phyloP scores from a whole-genome alignment of 2,329 filamentous ascomycete species.

The Cladosporium austrohemisphaericum region DNA sequence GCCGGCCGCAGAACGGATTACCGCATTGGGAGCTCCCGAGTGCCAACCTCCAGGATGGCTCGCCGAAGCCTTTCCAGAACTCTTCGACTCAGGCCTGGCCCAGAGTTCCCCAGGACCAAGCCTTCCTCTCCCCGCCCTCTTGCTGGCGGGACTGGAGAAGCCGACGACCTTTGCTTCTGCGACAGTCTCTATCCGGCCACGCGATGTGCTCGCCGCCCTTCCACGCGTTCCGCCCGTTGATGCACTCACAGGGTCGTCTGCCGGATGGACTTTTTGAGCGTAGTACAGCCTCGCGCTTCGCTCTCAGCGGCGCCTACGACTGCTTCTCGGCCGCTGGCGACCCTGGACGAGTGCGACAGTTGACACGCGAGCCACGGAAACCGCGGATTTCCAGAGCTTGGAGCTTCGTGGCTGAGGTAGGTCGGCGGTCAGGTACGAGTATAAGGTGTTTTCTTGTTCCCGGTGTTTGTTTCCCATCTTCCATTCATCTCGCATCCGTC shows the following conservation, averaged over 20 bases:
- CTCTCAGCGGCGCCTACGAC: neutral
- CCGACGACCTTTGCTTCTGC: constrained; percentile 6
- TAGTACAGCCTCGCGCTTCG: neutral
- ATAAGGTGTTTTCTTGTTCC: constrained; percentile 11
- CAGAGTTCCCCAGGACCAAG: constrained; percentile 5
- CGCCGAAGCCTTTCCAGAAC: neutral
- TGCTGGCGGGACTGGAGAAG: too few species aligned
- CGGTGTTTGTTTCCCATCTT: neutral
- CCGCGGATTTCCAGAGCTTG: constrained; percentile 5
- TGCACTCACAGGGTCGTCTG: neutral
- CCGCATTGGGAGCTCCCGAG: neutral
- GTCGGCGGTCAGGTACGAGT: neutral
- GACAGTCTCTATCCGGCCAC: neutral
- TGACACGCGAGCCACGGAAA: constrained; percentile 7
- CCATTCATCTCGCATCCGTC: neutral
- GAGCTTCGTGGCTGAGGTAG: constrained; percentile 6
- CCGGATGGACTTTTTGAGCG: constrained; percentile 11
- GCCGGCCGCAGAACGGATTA: constrained; percentile 3
- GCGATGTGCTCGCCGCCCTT: neutral
- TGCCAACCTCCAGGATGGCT: too few species aligned
- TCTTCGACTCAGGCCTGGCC: constrained; percentile 1
- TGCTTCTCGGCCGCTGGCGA: constrained; percentile 3
- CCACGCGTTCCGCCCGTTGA: constrained; percentile 6
- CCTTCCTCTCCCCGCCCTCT: constrained; percentile 7
- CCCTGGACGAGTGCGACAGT: neutral